Evolutionary conservation across 768 basidiomycete genomes (phyloP).

Genomic region (Coprinellus micaceus): DNA sequence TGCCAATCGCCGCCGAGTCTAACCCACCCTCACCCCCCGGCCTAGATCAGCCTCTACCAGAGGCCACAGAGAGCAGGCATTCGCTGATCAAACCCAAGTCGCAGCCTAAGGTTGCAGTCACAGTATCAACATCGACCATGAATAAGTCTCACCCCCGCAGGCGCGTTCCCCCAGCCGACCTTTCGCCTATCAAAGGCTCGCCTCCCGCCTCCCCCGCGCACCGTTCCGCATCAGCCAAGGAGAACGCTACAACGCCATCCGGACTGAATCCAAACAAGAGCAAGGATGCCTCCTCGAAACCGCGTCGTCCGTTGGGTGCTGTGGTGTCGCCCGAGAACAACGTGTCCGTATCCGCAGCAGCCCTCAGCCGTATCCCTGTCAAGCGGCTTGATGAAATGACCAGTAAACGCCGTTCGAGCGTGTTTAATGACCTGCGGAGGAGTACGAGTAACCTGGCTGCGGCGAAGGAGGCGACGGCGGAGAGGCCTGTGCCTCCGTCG

Average conservation of each 20-base stretch:
- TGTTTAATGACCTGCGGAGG: slow-evolving; percentile 8
- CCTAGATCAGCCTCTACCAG: slow-evolving; percentile 22
- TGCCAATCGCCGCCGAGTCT: slow-evolving; percentile 26
- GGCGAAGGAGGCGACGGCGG: slow-evolving; percentile 15
- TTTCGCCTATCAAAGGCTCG: slow-evolving; percentile 54
- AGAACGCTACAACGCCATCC: slow-evolving; percentile 32
- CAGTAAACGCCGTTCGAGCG: slow-evolving; percentile 7
- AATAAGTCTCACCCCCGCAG: slow-evolving; percentile 39
- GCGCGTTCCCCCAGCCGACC: slow-evolving; percentile 32
- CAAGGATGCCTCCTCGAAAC: slow-evolving; percentile 11
- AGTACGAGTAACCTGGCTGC: slow-evolving; percentile 12
- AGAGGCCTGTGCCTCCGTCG: too few species aligned
- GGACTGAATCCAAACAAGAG: background rate
- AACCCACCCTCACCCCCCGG: slow-evolving; percentile 35
- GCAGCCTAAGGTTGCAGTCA: slow-evolving; percentile 37
- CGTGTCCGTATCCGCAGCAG: background rate
- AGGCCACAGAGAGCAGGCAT: slow-evolving; percentile 16
- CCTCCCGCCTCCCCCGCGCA: slow-evolving; percentile 39
- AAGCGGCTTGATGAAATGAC: slow-evolving; percentile 12
- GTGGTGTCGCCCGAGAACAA: slow-evolving; percentile 5
- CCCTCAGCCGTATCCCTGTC: slow-evolving; percentile 10
- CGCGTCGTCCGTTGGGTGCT: slow-evolving; percentile 13
- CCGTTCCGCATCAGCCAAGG: slow-evolving; percentile 30
- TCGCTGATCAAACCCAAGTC: slow-evolving; percentile 38
- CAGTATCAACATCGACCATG: slow-evolving; percentile 25